phyloP scores from a whole-genome alignment of 129 eudicot genomes.

The Solidago caesia region DNA sequence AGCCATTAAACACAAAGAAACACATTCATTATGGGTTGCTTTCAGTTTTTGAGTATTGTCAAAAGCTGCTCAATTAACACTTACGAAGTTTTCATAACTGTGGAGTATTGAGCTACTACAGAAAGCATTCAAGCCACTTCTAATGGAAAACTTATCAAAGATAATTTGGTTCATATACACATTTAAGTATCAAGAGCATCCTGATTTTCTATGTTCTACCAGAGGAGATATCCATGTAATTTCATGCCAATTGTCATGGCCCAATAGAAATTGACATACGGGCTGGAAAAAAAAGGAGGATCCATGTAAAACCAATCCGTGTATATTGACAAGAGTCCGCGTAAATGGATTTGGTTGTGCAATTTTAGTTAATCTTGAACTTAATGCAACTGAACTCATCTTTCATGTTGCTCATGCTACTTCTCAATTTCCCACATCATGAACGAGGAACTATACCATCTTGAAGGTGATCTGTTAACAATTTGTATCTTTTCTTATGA shows the following conservation, averaged over 20 bases:
- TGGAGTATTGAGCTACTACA: conserved; percentile 10
- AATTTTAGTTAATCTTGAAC: too few species aligned
- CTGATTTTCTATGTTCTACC: neutral
- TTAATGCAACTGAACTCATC: too few species aligned
- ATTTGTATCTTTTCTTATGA: too few species aligned
- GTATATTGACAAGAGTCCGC: too few species aligned
- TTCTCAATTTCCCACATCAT: neutral
- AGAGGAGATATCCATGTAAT: neutral
- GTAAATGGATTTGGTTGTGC: too few species aligned
- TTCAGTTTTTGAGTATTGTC: conserved; percentile 6
- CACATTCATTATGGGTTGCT: neutral
- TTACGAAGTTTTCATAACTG: neutral
- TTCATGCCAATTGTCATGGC: too few species aligned
- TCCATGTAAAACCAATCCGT: too few species aligned
- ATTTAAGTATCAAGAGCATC: neutral
- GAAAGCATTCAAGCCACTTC: neutral
- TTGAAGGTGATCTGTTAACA: neutral
- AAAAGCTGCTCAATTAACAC: conserved; percentile 14
- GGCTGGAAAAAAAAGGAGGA: too few species aligned
- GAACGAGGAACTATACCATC: conserved; percentile 1
- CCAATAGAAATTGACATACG: too few species aligned
- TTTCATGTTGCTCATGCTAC: too few species aligned
- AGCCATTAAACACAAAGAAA: neutral
- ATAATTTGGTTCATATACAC: neutral
- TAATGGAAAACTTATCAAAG: conserved; percentile 1